phyloP scores from a whole-genome alignment of 2,329 filamentous ascomycete genomes.

The Colletotrichum tropicicola region DNA sequence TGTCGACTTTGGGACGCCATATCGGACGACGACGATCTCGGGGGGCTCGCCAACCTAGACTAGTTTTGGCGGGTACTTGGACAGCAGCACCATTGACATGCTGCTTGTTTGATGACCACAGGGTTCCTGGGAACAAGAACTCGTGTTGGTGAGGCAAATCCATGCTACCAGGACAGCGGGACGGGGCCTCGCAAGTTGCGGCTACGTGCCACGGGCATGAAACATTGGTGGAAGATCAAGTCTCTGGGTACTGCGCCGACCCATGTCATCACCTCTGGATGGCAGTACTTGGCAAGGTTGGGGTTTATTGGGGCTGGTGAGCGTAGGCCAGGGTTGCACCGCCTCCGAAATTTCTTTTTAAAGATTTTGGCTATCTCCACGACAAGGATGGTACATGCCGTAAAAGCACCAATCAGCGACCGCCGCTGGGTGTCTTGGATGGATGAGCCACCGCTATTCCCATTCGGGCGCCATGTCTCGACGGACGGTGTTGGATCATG shows the following conservation, averaged over 20 bases:
- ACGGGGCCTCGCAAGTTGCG: conserved; percentile 1
- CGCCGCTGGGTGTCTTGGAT: conserved; percentile 2
- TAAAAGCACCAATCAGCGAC: conserved; percentile 28
- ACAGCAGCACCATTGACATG: too few relatives aligned
- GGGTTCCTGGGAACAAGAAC: conserved; percentile 10
- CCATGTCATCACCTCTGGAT: conserved; percentile 14
- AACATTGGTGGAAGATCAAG: conserved; percentile 17
- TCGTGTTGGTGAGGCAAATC: conserved; percentile 10
- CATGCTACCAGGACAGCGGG: conserved; percentile 21
- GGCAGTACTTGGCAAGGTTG: conserved; percentile 23
- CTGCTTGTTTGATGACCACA: conserved; percentile 25
- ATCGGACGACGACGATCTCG: too few relatives aligned
- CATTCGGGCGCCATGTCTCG: conserved; percentile 29
- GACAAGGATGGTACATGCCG: conserved; percentile 24
- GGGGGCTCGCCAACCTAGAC: too few relatives aligned
- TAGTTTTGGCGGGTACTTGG: too few relatives aligned
- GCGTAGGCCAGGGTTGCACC: conserved; percentile 26
- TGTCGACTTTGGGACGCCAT: too few relatives aligned
- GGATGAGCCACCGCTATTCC: conserved; percentile 30
- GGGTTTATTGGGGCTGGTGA: conserved; percentile 23
- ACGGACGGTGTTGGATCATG: conserved; percentile 17
- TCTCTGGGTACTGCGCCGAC: conserved; percentile 6
- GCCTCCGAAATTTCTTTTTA: conserved; percentile 32
- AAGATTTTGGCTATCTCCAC: conserved; percentile 30
- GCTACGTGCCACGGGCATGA: conserved; percentile 8